Conservation (phyloP, 129 eudicot species). For the Daucus carota region DNA sequence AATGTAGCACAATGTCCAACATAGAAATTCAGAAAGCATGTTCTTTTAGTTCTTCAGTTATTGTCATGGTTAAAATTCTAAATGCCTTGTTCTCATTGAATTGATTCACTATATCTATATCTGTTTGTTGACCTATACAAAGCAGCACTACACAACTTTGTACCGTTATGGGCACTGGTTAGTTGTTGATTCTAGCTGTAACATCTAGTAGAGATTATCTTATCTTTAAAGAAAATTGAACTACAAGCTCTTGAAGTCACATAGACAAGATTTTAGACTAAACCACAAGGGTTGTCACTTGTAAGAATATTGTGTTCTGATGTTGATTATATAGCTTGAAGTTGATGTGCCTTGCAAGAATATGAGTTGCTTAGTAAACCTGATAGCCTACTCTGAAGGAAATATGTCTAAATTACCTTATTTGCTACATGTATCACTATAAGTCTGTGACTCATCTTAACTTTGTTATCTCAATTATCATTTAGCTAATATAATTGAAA, state of each 20-base stretch:
- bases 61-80: not conserved
- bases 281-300: not conserved
- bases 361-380: not conserved
- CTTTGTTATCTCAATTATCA: not conserved
- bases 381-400: not conserved
- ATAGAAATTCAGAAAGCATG: not conserved
- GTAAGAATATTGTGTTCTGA: not conserved
- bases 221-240: not conserved
- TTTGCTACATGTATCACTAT: not conserved
- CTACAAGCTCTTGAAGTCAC: not conserved
- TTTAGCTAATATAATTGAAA: not conserved
- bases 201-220: not conserved
- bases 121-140: not conserved
- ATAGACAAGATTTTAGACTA: not conserved
- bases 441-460: not conserved
- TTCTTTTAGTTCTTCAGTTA: not conserved
- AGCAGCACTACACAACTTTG: not conserved
- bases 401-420: not conserved
- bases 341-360: not conserved
- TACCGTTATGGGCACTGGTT: not conserved
- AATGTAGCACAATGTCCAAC: constrained; percentile 5
- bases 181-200: not conserved
- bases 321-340: not conserved
- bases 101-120: not conserved
- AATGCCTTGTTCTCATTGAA: not conserved